These are phyloP conservation scores for Fusarium sp. DNA, from an alignment of 2,329 filamentous ascomycete species.

Conservation along the genomic window DNA sequence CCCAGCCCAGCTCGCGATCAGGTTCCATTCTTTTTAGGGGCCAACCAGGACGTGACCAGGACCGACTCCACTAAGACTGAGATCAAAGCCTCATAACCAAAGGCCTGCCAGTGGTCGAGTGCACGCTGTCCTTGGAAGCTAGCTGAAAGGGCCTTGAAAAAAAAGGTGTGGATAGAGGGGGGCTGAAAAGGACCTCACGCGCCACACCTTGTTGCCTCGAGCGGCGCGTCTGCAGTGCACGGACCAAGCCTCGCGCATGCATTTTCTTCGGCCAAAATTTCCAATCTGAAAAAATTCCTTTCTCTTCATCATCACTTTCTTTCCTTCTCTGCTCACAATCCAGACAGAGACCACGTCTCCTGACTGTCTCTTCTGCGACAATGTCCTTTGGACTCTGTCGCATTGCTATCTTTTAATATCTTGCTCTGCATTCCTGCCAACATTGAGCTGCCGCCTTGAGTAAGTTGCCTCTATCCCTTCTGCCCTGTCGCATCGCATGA, in stretches of 20 bases:
- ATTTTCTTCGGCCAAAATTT: slow-evolving; percentile 42
- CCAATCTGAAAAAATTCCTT: slow-evolving; percentile 35
- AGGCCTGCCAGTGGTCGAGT: slow-evolving; percentile 9
- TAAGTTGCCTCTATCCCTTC: slow-evolving; percentile 28
- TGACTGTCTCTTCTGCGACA: background rate
- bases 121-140: background rate
- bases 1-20: background rate
- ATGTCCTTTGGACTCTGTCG: background rate
- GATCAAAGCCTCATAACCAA: slow-evolving; percentile 23
- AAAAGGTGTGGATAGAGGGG: background rate
- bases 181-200: slow-evolving; percentile 15
- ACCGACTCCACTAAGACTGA: slow-evolving; percentile 9
- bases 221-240: slow-evolving; percentile 34
- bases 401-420: slow-evolving; percentile 16
- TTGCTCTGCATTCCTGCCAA: slow-evolving; percentile 4
- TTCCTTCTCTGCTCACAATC: background rate
- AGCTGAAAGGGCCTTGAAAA: background rate
- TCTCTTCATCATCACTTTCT: slow-evolving; percentile 39
- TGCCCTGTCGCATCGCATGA: slow-evolving; percentile 49
- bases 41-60: background rate
- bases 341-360: slow-evolving; percentile 8
- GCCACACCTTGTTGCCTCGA: slow-evolving; percentile 27
- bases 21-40: slow-evolving; percentile 18
- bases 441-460: slow-evolving; percentile 17
- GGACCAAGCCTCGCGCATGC: slow-evolving; percentile 30